Base-by-base conservation (phyloP, 495 filamentous ascomycete genomes). In the Neurospora discreta region DNA sequence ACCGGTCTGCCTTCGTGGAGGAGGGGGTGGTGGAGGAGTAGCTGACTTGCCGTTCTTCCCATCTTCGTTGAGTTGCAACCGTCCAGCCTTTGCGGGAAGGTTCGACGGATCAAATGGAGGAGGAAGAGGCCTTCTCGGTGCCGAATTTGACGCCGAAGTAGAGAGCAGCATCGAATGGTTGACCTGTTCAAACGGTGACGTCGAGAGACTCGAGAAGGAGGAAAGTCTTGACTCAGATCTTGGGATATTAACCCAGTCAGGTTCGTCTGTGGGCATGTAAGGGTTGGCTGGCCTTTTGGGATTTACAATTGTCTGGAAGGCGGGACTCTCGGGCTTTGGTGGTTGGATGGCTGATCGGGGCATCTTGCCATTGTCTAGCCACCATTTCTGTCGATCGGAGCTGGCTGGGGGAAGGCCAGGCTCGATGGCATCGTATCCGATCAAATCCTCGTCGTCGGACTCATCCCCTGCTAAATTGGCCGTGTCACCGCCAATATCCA, bases 351-450 rank as follows among this genome's bases (percentile, higher is more conserved):
- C 84, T 26, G 94, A 94, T 72, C 90, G 90, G 10, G 91, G 93
- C 69, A 92, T 90, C 71, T 90, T 87, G 40, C 91, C 91, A 79
- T 93, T 92, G 69, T 97, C 91, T 38, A 98, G 83, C 95, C 95
- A 99, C 95, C 95, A 99, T 81, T 93, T 97, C 72, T 89, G 87
- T 41, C 87, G 85, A 77, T 98, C 94, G 5, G 94, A 97, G 78
- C 94, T 98, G 18, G 96, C 91, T 46, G 94, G 90, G 20, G 96
- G 95, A 18, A 97, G 82, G 16, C 90, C 93, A 3, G 91, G 89
- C 73, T 93, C 89, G 71, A 95, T 90, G 3, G 91, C 84, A 58
- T 92, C 89, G 77, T 92, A 91, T 2, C 90, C 88, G 33, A 91
- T 86, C 13, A 90, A 81, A 72, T 94, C 91, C 73, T 94, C 92